A percentile compares a stretch with the other conserved stretches of the same genome.
These are phyloP conservation scores for Tetradesmus obliquus DNA, from an alignment of 139 green algal genomes.

Conservation along the genomic window DNA sequence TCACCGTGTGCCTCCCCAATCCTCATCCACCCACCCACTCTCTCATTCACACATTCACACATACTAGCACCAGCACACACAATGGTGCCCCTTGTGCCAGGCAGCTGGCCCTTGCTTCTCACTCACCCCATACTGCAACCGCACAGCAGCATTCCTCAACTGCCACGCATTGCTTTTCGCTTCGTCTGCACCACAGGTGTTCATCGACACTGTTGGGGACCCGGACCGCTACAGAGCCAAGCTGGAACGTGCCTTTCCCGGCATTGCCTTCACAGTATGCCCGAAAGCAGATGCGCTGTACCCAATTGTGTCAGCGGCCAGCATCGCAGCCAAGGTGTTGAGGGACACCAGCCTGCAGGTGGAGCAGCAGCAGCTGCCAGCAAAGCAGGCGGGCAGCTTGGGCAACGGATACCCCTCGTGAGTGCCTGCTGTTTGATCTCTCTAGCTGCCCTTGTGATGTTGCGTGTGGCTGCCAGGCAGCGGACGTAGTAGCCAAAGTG, in stretches of 20 bases:
- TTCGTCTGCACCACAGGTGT: constrained; percentile 64
- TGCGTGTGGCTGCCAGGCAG: too few relatives aligned
- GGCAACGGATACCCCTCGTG: constrained; percentile 23
- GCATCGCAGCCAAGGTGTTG: constrained; percentile 93
- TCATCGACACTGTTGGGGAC: constrained; percentile 96
- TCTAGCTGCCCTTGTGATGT: too few relatives aligned
- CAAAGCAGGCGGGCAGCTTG: neutral
- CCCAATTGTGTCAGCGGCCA: constrained; percentile 93
- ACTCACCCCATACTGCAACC: too few relatives aligned
- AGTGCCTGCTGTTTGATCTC: neutral
- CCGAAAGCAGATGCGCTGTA: constrained; percentile 92
- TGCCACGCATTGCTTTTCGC: too few relatives aligned
- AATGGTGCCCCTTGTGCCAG: too few relatives aligned
- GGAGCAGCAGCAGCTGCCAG: neutral
- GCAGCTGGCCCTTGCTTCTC: too few relatives aligned
- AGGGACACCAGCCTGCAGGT: constrained; percentile 58
- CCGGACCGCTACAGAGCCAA: constrained; percentile 63
- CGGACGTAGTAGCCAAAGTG: too few relatives aligned
- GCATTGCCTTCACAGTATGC: constrained; percentile 78
- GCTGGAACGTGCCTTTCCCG: constrained; percentile 71
- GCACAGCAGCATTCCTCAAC: too few relatives aligned
- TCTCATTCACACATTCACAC: too few relatives aligned
- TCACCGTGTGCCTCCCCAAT: constrained; percentile 79
- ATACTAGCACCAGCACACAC: too few relatives aligned
- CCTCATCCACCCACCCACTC: constrained; percentile 70